A percentile compares a stretch with the other conserved stretches of the same genome.
phyloP scores from a whole-genome alignment of 305 asterid species.

The Solanum hybrid region DNA sequence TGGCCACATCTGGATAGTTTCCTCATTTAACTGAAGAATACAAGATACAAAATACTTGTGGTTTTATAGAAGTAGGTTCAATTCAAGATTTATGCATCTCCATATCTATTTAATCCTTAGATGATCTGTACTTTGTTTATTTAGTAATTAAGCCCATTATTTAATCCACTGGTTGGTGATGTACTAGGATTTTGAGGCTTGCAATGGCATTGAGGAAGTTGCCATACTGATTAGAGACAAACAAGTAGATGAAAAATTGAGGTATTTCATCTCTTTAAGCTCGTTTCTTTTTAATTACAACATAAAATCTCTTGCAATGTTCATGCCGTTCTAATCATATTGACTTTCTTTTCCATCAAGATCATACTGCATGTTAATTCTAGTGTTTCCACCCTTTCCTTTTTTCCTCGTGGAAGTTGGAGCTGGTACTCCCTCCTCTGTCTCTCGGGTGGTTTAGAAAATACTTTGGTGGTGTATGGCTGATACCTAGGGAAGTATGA shows the following conservation, averaged over 20 bases:
- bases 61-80: not conserved
- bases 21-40: not conserved
- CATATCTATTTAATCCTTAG: not conserved
- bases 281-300: not conserved
- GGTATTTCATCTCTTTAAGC: constrained; percentile 27
- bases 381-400: not conserved
- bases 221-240: constrained; percentile 67
- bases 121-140: not conserved
- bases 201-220: constrained; percentile 94
- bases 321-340: not conserved
- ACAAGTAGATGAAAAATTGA: constrained; percentile 68
- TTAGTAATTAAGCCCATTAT: not conserved
- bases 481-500: not conserved
- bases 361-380: not conserved
- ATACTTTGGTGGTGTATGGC: not conserved
- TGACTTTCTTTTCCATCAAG: not conserved
- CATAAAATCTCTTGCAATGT: not conserved
- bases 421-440: not conserved
- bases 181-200: constrained; percentile 75
- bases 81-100: not conserved
- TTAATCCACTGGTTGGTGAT: not conserved
- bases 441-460: not conserved
- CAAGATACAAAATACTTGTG: not conserved
- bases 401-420: not conserved
- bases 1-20: not conserved